Evolutionary conservation across 2,329 filamentous ascomycete species (phyloP).

Genomic region (Calonectria pteridis): DNA sequence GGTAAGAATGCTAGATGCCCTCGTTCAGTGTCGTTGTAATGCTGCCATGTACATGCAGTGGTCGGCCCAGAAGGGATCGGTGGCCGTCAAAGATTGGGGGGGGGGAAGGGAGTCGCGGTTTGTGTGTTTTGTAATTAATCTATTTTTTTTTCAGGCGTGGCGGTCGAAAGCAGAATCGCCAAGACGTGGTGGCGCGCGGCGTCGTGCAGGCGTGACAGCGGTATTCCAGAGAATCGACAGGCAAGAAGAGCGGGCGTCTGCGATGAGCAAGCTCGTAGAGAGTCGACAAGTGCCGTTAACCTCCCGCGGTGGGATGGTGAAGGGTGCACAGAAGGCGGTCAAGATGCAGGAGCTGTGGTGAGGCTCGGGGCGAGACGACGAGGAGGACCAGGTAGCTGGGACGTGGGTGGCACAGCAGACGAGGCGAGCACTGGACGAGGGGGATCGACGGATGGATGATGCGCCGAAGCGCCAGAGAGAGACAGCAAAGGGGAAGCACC

Average conservation of each 20-base stretch:
- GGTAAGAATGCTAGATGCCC: constrained; percentile 25
- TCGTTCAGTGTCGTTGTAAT: constrained; percentile 30
- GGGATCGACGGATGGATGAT: constrained; percentile 7
- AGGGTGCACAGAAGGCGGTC: constrained; percentile 6
- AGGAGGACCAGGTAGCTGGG: constrained; percentile 5
- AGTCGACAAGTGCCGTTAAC: background rate
- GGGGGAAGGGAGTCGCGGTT: background rate
- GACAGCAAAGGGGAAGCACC: background rate
- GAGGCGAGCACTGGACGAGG: background rate
- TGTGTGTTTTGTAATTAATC: background rate
- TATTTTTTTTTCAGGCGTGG: background rate
- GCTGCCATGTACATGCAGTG: constrained; percentile 40
- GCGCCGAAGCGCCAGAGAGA: background rate
- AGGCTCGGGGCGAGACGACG: constrained; percentile 1
- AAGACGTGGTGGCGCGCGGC: background rate
- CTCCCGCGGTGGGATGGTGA: constrained; percentile 7
- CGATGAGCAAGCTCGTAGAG: background rate
- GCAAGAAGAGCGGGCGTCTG: background rate
- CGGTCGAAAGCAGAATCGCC: background rate
- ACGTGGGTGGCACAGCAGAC: constrained; percentile 4
- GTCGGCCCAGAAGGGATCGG: background rate
- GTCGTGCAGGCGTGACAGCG: background rate
- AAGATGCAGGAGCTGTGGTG: background rate
- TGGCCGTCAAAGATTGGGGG: background rate
- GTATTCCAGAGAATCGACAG: background rate